Evolutionary conservation across 192 early-diverging fungal genomes (phyloP).

Genomic region (Martensiomyces pterosporus): DNA sequence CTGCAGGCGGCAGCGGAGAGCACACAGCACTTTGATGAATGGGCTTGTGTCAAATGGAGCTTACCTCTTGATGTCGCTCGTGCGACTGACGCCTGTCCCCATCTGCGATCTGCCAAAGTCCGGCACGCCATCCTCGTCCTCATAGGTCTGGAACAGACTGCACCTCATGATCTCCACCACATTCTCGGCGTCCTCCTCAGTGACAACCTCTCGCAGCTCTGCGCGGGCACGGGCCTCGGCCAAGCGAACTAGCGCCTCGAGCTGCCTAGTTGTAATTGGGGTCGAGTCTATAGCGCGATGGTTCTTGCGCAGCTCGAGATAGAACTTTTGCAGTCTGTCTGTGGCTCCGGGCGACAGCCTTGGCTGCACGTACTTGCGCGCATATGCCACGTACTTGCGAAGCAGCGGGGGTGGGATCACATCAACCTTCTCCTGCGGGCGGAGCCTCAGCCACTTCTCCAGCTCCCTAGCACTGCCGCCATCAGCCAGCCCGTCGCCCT

Average conservation of each 20-base stretch:
- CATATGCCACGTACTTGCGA: conserved; percentile 85
- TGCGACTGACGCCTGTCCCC: conserved; percentile 55
- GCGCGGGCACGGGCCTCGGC: conserved; percentile 73
- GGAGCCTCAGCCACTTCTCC: conserved; percentile 43
- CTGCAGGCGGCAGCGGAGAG: too few species aligned
- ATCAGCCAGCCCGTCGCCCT: conserved; percentile 2
- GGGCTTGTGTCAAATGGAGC: too few species aligned
- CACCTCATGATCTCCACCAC: conserved; percentile 75
- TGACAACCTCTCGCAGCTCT: conserved; percentile 72
- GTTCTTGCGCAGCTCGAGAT: conserved; percentile 60
- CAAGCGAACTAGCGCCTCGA: conserved; percentile 75
- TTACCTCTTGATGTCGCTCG: conserved; percentile 57
- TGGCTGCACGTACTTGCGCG: conserved; percentile 73
- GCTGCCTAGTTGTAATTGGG: conserved; percentile 76
- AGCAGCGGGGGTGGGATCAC: conserved; percentile 61
- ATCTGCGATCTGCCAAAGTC: conserved; percentile 61
- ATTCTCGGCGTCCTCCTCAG: conserved; percentile 66
- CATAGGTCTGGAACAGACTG: conserved; percentile 58
- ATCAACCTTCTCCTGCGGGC: conserved; percentile 55
- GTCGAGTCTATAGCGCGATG: conserved; percentile 65
- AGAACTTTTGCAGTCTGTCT: conserved; percentile 63
- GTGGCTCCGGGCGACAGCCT: conserved; percentile 59
- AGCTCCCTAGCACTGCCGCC: conserved; percentile 3
- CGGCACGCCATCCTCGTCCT: conserved; percentile 54
- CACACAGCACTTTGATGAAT: too few species aligned